Evolutionary conservation across 1,284 basidiomycete species (phyloP), one percentile per base, ranked within the genome.

Genomic region (Abortiporus biennis): DNA sequence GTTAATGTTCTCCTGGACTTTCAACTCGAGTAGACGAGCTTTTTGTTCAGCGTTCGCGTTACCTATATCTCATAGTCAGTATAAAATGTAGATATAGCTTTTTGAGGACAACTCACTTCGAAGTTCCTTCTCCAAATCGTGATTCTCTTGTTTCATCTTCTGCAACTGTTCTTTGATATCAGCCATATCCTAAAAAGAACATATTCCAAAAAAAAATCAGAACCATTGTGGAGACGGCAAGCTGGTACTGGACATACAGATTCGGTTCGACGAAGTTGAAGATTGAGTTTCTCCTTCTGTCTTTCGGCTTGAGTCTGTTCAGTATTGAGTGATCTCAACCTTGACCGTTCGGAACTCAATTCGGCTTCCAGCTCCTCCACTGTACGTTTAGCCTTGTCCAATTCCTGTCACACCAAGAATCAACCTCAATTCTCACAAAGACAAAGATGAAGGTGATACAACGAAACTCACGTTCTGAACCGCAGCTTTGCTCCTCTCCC

Each of bases 341-440:
- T 75, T 12, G 71, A 63, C 17, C 87, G 75, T 58, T 91, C 87
- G 1, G 68, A 66, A 43, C 76, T 78, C 16, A 91, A 64, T 29
- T 82, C 75, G 21, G 62, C 67, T 52, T 91, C 85, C 3, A 91
- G 71, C 11, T 82, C 80, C 2, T 71, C 67, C 45, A 89, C 78
- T 17, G 72, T 71, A 12, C 60, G 63, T 50, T 74, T 83, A 2
- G 85, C 83, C 38, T 69, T 73, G 29, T 80, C 78, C 6, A 86
- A 71, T 47, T 89, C 85, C 84, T 89, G 47, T 32, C 43, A 20
- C 27, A 46, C 38, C 13, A 47, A 48, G 4, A 43, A 13, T 13
- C 3, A 13, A 9, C 12, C 9, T 39, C 19, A 33, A 13, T 38
- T 32, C 29, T 36, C 29, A 34, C 6, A 17, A n/a, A n/a, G n/a